phyloP scores from a whole-genome alignment of 306 rosid species.

The Gastrolobium villosum region DNA sequence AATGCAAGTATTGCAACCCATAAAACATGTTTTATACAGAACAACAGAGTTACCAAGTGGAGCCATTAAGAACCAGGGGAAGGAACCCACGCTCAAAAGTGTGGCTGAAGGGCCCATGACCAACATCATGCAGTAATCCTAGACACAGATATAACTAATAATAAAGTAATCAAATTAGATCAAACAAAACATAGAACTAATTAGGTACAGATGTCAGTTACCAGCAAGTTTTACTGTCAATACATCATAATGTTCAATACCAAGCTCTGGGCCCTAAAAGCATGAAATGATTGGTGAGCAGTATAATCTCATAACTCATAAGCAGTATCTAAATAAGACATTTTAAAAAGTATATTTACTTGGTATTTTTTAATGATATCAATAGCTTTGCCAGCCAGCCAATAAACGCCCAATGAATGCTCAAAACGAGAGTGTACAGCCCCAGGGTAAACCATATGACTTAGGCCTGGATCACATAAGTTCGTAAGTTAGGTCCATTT shows the following conservation, averaged over 20 bases:
- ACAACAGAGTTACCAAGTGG: constrained; percentile 51
- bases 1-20: not conserved
- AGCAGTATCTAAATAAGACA: constrained; percentile 14
- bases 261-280: constrained; percentile 60
- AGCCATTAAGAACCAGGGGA: constrained; percentile 51
- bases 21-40: constrained; percentile 20
- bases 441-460: constrained; percentile 67
- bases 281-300: constrained; percentile 25
- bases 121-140: constrained; percentile 68
- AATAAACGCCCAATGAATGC: constrained; percentile 66
- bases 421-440: constrained; percentile 68
- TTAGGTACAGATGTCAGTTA: constrained; percentile 45
- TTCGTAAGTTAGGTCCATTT: constrained; percentile 10
- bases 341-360: constrained; percentile 38
- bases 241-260: constrained; percentile 56
- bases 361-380: constrained; percentile 55
- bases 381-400: constrained; percentile 64
- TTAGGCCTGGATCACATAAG: constrained; percentile 51
- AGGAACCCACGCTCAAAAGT: constrained; percentile 61
- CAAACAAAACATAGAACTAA: constrained; percentile 37
- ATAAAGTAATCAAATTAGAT: constrained; percentile 41
- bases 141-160: constrained; percentile 28
- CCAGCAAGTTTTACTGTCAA: constrained; percentile 65
- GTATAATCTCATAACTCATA: constrained; percentile 37
- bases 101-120: constrained; percentile 73